Evolutionary conservation across 75 land plant genomes (phyloP).

Genomic region (Pinus tabuliformis): DNA sequence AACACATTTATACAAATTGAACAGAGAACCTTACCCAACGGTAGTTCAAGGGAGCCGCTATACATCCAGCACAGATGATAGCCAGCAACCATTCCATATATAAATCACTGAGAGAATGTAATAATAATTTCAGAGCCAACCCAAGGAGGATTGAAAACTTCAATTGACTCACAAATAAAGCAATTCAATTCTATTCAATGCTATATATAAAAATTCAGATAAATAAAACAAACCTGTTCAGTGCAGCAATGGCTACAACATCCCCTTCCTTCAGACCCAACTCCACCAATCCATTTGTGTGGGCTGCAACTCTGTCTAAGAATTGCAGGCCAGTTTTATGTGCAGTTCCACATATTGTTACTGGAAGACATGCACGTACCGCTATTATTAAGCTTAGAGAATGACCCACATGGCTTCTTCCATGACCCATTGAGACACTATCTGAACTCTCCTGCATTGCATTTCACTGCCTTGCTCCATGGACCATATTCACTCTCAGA

Average conservation of each 20-base stretch:
- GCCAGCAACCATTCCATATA: constrained; percentile 92
- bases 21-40: constrained; percentile 66
- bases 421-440: too few species aligned
- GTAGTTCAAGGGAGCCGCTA: constrained; percentile 82
- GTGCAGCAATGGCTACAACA: constrained; percentile 82
- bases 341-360: constrained; percentile 27
- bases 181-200: background rate
- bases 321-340: constrained; percentile 53
- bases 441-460: too few species aligned
- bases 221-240: constrained; percentile 58
- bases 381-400: background rate
- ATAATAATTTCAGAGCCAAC: background rate
- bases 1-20: background rate
- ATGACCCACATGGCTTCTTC: background rate
- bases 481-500: too few species aligned
- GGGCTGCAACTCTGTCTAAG: constrained; percentile 38
- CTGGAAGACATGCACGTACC: constrained; percentile 1
- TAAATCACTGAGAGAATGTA: constrained; percentile 54
- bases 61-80: constrained; percentile 75
- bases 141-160: background rate
- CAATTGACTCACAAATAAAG: background rate
- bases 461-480: too few species aligned
- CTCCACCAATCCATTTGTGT: constrained; percentile 50
- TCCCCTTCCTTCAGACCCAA: constrained; percentile 57
- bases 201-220: background rate